Evolutionary conservation across 192 early-diverging fungal species (phyloP).

Genomic region (Coemansia sp.): DNA sequence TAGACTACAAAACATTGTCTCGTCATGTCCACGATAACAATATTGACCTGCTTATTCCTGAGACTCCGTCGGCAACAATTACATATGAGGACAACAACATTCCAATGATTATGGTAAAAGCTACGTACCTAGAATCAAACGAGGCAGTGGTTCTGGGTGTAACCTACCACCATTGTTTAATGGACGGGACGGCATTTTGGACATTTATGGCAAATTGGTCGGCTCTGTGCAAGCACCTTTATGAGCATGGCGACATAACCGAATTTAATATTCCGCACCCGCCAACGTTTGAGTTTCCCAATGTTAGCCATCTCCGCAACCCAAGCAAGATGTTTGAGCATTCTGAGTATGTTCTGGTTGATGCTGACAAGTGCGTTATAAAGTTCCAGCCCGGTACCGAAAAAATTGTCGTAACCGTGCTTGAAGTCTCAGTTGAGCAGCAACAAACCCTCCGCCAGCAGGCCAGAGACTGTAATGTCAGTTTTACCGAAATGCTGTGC

Average conservation of each 20-base stretch:
- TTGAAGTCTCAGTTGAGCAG: conserved; percentile 24
- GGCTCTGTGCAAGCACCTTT: conserved; percentile 19
- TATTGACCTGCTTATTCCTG: conserved; percentile 32
- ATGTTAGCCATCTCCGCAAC: conserved; percentile 15
- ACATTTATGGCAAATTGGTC: conserved; percentile 50
- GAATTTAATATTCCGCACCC: conserved; percentile 22
- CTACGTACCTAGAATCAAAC: conserved; percentile 25
- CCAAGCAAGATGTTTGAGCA: conserved; percentile 21
- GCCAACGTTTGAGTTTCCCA: conserved; percentile 40
- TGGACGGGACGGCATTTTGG: conserved; percentile 51
- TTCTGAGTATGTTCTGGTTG: conserved; percentile 32
- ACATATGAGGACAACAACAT: conserved; percentile 13
- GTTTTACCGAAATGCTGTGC: conserved; percentile 35
- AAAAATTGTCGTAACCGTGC: conserved; percentile 18
- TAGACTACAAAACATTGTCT: conserved; percentile 8
- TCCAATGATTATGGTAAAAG: conserved; percentile 44
- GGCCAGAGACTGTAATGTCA: conserved; percentile 23
- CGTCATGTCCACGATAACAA: conserved; percentile 29
- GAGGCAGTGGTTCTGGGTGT: conserved; percentile 33
- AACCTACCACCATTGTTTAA: conserved; percentile 46
- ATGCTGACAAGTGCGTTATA: conserved; percentile 16
- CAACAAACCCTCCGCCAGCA: conserved; percentile 29
- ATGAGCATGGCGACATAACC: neutral
- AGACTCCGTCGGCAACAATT: conserved; percentile 12
- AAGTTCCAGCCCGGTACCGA: conserved; percentile 23